Conservation (phyloP, 768 basidiomycete genomes). For the Pleurotus ostreatus region DNA sequence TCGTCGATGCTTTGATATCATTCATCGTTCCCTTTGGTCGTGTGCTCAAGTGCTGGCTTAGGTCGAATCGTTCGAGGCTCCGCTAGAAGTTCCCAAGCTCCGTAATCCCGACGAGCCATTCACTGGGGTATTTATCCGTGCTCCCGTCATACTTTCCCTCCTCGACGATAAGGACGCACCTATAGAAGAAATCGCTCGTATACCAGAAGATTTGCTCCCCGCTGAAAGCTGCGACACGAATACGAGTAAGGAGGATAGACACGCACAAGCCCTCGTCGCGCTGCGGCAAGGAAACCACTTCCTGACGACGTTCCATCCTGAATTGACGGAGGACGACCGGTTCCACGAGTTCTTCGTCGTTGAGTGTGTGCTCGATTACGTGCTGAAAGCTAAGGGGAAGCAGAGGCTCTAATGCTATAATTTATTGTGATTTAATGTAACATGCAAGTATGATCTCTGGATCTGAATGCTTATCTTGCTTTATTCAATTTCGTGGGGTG, state of each 20-base stretch:
- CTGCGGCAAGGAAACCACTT: slow-evolving; percentile 81
- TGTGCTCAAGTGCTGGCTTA: slow-evolving; percentile 23
- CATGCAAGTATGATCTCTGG: background rate
- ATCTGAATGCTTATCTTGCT: too few species aligned
- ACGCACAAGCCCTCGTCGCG: slow-evolving; percentile 74
- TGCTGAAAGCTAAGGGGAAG: slow-evolving; percentile 6
- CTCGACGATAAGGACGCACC: slow-evolving; percentile 37
- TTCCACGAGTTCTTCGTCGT: slow-evolving; percentile 91
- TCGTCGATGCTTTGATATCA: slow-evolving; percentile 7
- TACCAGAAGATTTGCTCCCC: slow-evolving; percentile 49
- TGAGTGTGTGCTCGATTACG: slow-evolving; percentile 53
- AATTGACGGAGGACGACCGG: slow-evolving; percentile 80
- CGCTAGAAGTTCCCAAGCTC: slow-evolving; percentile 61
- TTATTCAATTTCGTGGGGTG: too few species aligned
- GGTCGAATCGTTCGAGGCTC: slow-evolving; percentile 89
- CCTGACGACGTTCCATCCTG: slow-evolving; percentile 92
- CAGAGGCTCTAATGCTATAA: background rate
- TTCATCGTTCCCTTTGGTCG: background rate
- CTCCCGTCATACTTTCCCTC: slow-evolving; percentile 55
- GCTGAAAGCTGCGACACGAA: slow-evolving; percentile 31
- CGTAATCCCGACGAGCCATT: slow-evolving; percentile 59
- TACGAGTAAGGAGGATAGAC: slow-evolving; percentile 37
- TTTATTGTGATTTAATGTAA: background rate
- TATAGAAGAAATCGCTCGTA: slow-evolving; percentile 66
- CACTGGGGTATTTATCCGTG: slow-evolving; percentile 89